These are phyloP conservation scores for Abrus pulchellus DNA, from an alignment of 306 rosid species.

Conservation along the genomic window DNA sequence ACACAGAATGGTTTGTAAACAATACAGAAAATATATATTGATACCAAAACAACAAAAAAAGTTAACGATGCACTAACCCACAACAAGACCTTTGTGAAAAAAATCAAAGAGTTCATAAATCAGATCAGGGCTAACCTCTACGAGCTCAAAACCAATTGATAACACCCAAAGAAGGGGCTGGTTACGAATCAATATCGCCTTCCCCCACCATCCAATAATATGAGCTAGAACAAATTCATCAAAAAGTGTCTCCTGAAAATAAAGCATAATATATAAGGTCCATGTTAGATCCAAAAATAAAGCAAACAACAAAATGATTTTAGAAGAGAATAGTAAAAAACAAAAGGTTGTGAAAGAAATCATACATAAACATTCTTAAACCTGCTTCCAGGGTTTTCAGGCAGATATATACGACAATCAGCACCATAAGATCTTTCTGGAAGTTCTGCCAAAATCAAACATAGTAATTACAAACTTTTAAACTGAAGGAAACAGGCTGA, in stretches of 20 bases:
- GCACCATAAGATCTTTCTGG: constrained; percentile 98
- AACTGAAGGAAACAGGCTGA: not conserved
- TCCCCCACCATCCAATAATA: constrained; percentile 99
- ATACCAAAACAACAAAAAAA: constrained; percentile 20
- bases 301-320: constrained; percentile 3
- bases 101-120: constrained; percentile 17
- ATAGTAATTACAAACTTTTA: constrained; percentile 41
- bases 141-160: constrained; percentile 89
- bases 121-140: constrained; percentile 76
- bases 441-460: constrained; percentile 72
- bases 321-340: constrained; percentile 33
- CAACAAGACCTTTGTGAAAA: not conserved
- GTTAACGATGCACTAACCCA: constrained; percentile 11
- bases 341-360: constrained; percentile 66
- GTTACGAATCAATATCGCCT: constrained; percentile 97
- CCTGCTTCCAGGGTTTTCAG: constrained; percentile 92
- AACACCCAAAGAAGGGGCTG: constrained; percentile 98
- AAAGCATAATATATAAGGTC: constrained; percentile 26
- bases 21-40: constrained; percentile 20
- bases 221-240: constrained; percentile 98
- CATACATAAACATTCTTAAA: constrained; percentile 99
- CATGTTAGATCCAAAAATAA: constrained; percentile 39
- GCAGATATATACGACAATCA: constrained; percentile 92
- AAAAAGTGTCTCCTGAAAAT: constrained; percentile 86
- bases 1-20: constrained; percentile 37